Percentiles rank a stretch among this genome's conserved stretches.
Conservation (phyloP, 2,329 filamentous ascomycete species). For the Colletotrichum sp. region DNA sequence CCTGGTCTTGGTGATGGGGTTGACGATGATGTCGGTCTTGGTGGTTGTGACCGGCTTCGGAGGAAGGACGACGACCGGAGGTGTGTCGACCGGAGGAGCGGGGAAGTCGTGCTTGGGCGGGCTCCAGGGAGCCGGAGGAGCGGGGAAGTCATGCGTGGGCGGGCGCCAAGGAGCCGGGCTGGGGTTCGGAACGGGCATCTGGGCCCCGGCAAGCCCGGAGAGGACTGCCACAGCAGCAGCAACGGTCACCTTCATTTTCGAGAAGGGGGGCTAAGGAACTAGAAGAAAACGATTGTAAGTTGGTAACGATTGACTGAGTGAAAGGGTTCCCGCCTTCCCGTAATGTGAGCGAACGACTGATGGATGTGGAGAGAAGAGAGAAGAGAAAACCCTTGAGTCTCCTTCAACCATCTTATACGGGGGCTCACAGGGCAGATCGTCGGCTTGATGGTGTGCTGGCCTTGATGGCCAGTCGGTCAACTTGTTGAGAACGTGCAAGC, state of each 20-base stretch:
- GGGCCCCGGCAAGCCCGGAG: conserved; percentile 8
- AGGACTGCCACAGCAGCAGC: conserved; percentile 6
- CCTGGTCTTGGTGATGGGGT: background rate
- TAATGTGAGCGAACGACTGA: conserved; percentile 17
- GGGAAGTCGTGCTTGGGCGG: background rate
- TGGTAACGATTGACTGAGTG: conserved; percentile 14
- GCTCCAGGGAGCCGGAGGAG: background rate
- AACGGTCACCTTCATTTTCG: conserved; percentile 13
- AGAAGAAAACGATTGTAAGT: background rate
- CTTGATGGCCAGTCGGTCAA: background rate
- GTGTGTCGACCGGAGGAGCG: background rate
- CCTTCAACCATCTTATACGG: background rate
- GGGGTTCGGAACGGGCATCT: background rate
- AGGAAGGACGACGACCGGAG: background rate
- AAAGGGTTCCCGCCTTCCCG: conserved; percentile 11
- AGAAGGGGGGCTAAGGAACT: background rate
- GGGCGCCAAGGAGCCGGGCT: background rate
- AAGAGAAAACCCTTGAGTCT: background rate
- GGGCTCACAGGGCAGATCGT: background rate
- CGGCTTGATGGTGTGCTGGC: background rate
- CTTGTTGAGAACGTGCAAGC: background rate
- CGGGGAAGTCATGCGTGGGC: background rate
- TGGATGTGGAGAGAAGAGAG: background rate
- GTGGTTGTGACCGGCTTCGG: background rate
- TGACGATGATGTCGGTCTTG: background rate